Evolutionary conservation across 2,329 filamentous ascomycete genomes (phyloP), one percentile per base, ranked within the genome.

Genomic region (Colletotrichum spinosum): DNA sequence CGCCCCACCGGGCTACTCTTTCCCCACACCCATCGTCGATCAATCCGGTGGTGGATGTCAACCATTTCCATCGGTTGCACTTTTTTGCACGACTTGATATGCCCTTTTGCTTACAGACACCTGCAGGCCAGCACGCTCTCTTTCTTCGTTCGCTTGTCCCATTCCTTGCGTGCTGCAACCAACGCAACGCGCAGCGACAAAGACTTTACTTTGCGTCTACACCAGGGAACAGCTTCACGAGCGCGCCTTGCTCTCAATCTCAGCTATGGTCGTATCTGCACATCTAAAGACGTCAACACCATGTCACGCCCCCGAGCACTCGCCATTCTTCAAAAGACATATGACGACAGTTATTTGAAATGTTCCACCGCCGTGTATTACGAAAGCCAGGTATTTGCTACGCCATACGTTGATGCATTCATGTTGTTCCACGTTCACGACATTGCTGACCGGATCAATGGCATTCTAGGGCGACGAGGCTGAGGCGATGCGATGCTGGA

Each of bases 321-420:
- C 75, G 89, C 91, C 78, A 89, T 89, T 68, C 88, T 97, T 78
- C 95, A 98, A 81, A 97, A 97, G 86, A 97, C 94, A 60, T 98
- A 98, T 81, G 95, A 98, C 81, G 94, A 98, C 78, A 94, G 92
- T 78, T 97, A 97, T 80, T 81, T 97, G 72, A 94, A 91, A 75
- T 97, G 94, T 80, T 97, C 94, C 12, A 98, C 94, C 2, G 95
- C 95, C 44, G 92, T 97, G 57, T 97, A 97, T 80, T 97, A 97
- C 78, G 96, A 99, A 81, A 89, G 91, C 76, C 91, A 97, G 88
- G 94, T 97, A 80, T 59, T 72, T 70, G 39, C n/a, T 34, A 3
- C 60, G 17, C n/a, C 34, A 25, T 25, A 25, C 4, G 25, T 25
- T 25, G 25, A 25, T 25, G 25, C 4, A 25, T 4, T 4, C 4